Conservation (phyloP, 1,284 basidiomycete genomes). For the Marasmius oreades region DNA sequence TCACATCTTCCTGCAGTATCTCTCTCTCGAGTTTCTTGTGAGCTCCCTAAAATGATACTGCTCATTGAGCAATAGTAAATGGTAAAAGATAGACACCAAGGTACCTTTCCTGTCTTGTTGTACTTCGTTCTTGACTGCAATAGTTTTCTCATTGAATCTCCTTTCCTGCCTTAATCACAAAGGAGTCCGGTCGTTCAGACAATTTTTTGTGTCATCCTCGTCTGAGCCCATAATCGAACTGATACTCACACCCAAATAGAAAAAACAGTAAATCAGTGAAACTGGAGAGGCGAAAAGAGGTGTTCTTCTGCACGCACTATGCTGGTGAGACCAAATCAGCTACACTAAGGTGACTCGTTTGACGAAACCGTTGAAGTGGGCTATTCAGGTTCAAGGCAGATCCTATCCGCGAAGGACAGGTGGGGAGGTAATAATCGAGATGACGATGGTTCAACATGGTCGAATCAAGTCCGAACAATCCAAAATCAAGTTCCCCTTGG, state of each 20-base stretch:
- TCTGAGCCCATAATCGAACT: constrained; percentile 71
- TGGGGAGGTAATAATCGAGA: not conserved
- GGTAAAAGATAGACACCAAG: not conserved
- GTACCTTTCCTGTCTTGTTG: constrained; percentile 60
- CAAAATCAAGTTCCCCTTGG: constrained; percentile 10
- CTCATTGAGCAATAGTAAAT: constrained; percentile 12
- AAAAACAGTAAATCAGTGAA: not conserved
- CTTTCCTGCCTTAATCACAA: constrained; percentile 63
- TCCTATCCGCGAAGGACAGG: not conserved
- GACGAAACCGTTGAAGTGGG: constrained; percentile 36
- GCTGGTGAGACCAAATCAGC: constrained; percentile 46
- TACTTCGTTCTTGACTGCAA: constrained; percentile 59
- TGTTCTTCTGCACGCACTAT: constrained; percentile 40
- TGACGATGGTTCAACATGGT: not conserved
- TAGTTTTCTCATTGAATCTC: constrained; percentile 54
- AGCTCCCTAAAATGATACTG: constrained; percentile 44
- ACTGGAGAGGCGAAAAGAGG: not conserved
- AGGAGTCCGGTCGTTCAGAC: constrained; percentile 52
- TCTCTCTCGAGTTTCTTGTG: constrained; percentile 81
- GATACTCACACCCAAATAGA: constrained; percentile 72
- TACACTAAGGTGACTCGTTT: constrained; percentile 40
- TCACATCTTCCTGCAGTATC: constrained; percentile 57
- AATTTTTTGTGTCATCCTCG: constrained; percentile 54
- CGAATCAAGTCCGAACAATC: not conserved
- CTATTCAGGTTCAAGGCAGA: constrained; percentile 13